A percentile compares a stretch with the other conserved stretches of the same genome.
Evolutionary conservation across 805 yeast genomes (phyloP).

Genomic region (Metschnikowia lachancei): DNA sequence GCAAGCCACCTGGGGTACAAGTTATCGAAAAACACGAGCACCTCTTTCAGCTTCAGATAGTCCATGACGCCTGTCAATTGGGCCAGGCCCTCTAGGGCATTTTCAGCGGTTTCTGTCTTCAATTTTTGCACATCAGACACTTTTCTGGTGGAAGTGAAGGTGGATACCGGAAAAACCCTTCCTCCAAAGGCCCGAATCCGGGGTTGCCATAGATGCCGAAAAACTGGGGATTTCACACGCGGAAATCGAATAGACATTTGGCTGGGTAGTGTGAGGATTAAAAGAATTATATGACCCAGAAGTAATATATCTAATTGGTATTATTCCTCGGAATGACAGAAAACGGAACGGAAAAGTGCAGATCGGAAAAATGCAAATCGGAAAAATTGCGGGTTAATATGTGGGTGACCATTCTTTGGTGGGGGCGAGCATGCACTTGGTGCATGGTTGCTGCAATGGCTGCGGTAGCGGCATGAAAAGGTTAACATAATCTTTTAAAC

Average conservation of each 20-base stretch:
- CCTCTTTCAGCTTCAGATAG: constrained; percentile 28
- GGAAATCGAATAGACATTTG: neutral
- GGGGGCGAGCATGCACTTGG: too few species aligned
- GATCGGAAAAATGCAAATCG: too few species aligned
- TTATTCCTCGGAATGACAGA: too few species aligned
- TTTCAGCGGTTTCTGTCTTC: constrained; percentile 35
- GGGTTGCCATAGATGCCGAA: neutral
- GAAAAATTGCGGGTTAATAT: too few species aligned
- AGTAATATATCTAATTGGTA: too few species aligned
- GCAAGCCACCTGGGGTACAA: constrained; percentile 33
- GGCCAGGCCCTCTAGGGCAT: constrained; percentile 33
- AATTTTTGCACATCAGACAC: constrained; percentile 30
- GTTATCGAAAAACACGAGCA: constrained; percentile 38
- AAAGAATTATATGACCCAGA: too few species aligned
- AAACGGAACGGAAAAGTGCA: too few species aligned
- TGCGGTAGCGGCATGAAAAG: too few species aligned
- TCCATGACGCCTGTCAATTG: constrained; percentile 43
- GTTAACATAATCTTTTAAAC: too few species aligned
- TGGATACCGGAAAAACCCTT: neutral
- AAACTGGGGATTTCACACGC: neutral
- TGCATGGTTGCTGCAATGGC: too few species aligned
- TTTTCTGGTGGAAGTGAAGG: neutral
- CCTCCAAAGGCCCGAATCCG: neutral
- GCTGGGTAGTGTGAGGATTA: neutral
- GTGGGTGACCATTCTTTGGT: too few species aligned